phyloP scores from a whole-genome alignment of 176 grass and related monocot genomes.

The Aegilops tauschii region DNA sequence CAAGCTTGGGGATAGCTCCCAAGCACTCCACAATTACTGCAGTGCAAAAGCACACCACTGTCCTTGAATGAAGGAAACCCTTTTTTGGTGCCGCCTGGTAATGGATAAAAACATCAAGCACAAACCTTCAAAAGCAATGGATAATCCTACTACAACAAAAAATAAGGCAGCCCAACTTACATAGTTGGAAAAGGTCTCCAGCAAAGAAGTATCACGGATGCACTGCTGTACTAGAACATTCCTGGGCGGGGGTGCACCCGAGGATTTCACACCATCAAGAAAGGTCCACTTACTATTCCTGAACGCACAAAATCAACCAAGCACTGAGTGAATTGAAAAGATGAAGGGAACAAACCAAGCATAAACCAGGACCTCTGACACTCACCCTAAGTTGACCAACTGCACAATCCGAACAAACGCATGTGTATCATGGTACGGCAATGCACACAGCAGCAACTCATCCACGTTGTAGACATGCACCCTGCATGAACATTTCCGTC shows the following conservation, averaged over 20 bases:
- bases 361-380: neutral
- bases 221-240: constrained; percentile 84
- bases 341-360: neutral
- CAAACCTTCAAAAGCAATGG: constrained; percentile 15
- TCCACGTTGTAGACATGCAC: constrained; percentile 91
- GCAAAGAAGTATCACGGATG: constrained; percentile 73
- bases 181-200: constrained; percentile 87
- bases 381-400: constrained; percentile 74
- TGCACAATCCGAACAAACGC: constrained; percentile 89
- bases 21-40: constrained; percentile 85
- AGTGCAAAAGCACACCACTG: constrained; percentile 77
- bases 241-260: constrained; percentile 79
- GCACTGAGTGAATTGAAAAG: neutral
- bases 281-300: constrained; percentile 91
- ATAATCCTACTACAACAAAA: constrained; percentile 11
- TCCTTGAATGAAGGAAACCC: constrained; percentile 63
- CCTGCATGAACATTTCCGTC: constrained; percentile 51
- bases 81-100: constrained; percentile 68
- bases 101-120: constrained; percentile 29
- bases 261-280: constrained; percentile 73
- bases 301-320: constrained; percentile 26
- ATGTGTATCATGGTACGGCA: constrained; percentile 87
- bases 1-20: constrained; percentile 73
- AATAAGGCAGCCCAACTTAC: constrained; percentile 30
- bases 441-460: constrained; percentile 66